Evolutionary conservation across 2,329 filamentous ascomycete genomes (phyloP).

Genomic region (Neopestalotiopsis clavispora): DNA sequence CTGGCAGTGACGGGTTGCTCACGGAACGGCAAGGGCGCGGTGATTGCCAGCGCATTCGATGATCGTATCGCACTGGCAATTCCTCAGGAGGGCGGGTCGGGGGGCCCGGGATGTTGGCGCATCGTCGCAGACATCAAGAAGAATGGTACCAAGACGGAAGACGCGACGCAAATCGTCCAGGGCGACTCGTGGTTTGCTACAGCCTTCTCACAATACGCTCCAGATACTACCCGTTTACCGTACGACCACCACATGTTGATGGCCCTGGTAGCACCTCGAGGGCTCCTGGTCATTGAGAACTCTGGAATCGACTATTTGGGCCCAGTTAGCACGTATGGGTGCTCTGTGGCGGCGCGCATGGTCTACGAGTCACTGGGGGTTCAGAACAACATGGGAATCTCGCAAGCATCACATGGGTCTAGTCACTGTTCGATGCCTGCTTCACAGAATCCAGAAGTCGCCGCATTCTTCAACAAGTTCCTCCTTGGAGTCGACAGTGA

Average conservation of each 20-base stretch:
- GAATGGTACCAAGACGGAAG: conserved; percentile 53
- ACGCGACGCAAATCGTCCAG: conserved; percentile 52
- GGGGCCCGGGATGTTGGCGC: conserved; percentile 55
- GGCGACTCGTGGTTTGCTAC: conserved; percentile 60
- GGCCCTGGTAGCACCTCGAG: conserved; percentile 52
- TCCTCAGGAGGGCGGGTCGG: conserved; percentile 54
- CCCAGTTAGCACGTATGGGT: conserved; percentile 49
- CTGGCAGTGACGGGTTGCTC: conserved; percentile 56
- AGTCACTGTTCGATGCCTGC: conserved; percentile 22
- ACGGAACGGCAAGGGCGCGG: conserved; percentile 55
- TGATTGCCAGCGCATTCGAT: conserved; percentile 54
- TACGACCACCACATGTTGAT: conserved; percentile 57
- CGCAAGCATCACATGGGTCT: conserved; percentile 15
- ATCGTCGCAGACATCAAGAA: conserved; percentile 39
- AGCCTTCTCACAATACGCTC: conserved; percentile 55
- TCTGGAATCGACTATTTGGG: conserved; percentile 52
- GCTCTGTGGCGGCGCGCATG: conserved; percentile 31
- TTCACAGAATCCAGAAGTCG: conserved; percentile 22
- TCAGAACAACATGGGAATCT: conserved; percentile 24
- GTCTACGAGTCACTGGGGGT: conserved; percentile 34
- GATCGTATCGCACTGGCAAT: conserved; percentile 52
- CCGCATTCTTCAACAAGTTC: conserved; percentile 24
- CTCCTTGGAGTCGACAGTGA: conserved; percentile 18
- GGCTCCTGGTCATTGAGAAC: conserved; percentile 54
- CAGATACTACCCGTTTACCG: conserved; percentile 49